Percentiles rank a stretch among this genome's conserved stretches.
phyloP scores from a whole-genome alignment of 108 stramenopile genomes.

The Thalassiosira profunda region DNA sequence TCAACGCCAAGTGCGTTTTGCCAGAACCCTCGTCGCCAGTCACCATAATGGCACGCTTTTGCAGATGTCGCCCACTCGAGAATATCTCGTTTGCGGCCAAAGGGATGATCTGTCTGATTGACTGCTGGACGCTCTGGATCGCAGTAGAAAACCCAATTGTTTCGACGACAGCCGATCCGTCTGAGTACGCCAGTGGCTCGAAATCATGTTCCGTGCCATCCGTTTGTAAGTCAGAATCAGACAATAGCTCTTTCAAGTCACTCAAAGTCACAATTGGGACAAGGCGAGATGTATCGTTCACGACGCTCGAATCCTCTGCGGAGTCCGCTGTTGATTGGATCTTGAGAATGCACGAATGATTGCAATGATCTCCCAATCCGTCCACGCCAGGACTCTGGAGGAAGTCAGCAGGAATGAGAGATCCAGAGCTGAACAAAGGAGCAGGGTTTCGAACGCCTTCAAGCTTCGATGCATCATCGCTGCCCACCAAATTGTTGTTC shows the following conservation, averaged over 20 bases:
- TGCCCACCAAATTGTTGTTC: not conserved
- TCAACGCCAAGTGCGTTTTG: slow-evolving; percentile 68
- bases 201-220: no score
- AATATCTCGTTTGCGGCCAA: not conserved
- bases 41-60: slow-evolving; percentile 24
- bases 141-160: slow-evolving; percentile 21
- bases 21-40: slow-evolving; percentile 73
- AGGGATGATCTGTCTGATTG: not conserved
- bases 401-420: slow-evolving; percentile 13
- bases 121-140: slow-evolving; percentile 7
- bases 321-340: not conserved
- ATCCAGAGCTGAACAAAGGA: slow-evolving; percentile 20
- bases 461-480: not conserved
- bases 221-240: slow-evolving; percentile 2
- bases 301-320: not conserved
- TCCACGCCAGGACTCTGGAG: slow-evolving; percentile 10
- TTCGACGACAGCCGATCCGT: no score
- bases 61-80: not conserved
- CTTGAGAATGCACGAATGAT: slow-evolving; percentile 1
- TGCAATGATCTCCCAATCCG: not conserved
- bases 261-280: slow-evolving; percentile 12
- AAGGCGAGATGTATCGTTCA: not conserved
- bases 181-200: no score
- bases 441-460: not conserved
- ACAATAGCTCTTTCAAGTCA: slow-evolving; percentile 3